These are phyloP conservation scores for Torulaspora gathmanii DNA, from an alignment of 805 yeast species.

Conservation along the genomic window DNA sequence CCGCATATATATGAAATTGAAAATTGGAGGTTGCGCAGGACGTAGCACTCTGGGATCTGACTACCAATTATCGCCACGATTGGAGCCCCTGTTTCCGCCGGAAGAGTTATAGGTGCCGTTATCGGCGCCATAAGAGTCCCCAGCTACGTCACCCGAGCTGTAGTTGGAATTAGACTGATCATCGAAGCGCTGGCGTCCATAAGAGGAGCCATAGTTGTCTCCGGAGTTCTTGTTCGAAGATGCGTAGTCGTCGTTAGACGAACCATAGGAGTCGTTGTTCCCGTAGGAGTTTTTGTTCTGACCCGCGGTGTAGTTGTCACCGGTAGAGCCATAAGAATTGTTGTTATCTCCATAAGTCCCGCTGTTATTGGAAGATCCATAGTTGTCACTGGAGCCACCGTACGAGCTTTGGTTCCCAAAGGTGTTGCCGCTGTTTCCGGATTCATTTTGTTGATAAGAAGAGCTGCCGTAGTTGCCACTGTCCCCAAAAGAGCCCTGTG, in stretches of 20 bases:
- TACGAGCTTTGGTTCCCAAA: constrained; percentile 15
- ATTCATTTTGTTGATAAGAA: constrained; percentile 8
- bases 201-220: constrained; percentile 17
- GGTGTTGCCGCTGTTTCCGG: constrained; percentile 13
- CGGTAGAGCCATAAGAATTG: constrained; percentile 19
- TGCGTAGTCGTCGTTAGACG: constrained; percentile 29
- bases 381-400: constrained; percentile 19
- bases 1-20: background rate
- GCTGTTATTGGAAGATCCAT: constrained; percentile 8
- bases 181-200: constrained; percentile 12
- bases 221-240: constrained; percentile 15
- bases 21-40: background rate
- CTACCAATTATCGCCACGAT: constrained; percentile 4
- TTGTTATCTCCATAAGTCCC: constrained; percentile 11
- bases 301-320: constrained; percentile 21
- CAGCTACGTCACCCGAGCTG: constrained; percentile 8
- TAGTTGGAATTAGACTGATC: constrained; percentile 14
- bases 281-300: constrained; percentile 21
- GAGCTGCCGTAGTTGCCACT: constrained; percentile 15
- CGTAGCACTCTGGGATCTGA: background rate
- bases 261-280: constrained; percentile 33
- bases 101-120: constrained; percentile 15
- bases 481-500: constrained; percentile 17
- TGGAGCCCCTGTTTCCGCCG: background rate
- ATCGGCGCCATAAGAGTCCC: constrained; percentile 9